A percentile compares a stretch with the other conserved stretches of the same genome.
These are phyloP conservation scores for Pleurotus platypus DNA, from an alignment of 768 basidiomycete genomes.

Conservation along the genomic window DNA sequence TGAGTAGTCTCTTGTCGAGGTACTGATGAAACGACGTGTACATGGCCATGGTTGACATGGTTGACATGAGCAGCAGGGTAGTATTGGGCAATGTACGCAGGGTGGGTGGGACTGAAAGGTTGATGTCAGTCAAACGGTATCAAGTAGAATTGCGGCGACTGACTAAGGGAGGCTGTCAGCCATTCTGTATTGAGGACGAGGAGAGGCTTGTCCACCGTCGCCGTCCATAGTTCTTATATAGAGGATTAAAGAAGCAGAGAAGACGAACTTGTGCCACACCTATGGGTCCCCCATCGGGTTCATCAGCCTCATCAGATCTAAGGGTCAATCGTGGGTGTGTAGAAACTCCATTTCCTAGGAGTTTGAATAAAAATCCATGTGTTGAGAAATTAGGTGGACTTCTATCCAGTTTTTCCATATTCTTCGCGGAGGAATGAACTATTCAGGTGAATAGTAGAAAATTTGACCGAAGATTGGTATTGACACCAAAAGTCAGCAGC, in stretches of 20 bases:
- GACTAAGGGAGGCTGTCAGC: conserved; percentile 55
- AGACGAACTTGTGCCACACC: conserved; percentile 35
- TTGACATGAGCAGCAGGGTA: conserved; percentile 32
- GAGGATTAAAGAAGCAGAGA: conserved; percentile 31
- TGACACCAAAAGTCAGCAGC: conserved; percentile 3
- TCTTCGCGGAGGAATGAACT: background rate
- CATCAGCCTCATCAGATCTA: conserved; percentile 70
- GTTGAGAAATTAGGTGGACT: conserved; percentile 7
- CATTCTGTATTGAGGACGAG: conserved; percentile 41
- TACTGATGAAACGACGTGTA: conserved; percentile 46
- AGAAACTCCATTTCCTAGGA: conserved; percentile 39
- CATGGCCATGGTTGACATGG: conserved; percentile 37
- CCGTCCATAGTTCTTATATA: conserved; percentile 53
- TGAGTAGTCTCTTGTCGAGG: conserved; percentile 47
- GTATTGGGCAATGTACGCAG: conserved; percentile 40
- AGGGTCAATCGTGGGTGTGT: conserved; percentile 57
- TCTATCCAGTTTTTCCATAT: conserved; percentile 3
- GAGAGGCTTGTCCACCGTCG: conserved; percentile 33
- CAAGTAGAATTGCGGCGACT: conserved; percentile 22
- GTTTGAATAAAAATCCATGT: conserved; percentile 17
- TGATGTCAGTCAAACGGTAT: conserved; percentile 13
- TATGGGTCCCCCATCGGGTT: conserved; percentile 40
- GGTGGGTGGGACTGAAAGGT: conserved; percentile 29
- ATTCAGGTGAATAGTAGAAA: conserved; percentile 1
- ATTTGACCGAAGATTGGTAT: background rate